Evolutionary conservation across 306 rosid genomes (phyloP).

Genomic region (Castanea sativa): DNA sequence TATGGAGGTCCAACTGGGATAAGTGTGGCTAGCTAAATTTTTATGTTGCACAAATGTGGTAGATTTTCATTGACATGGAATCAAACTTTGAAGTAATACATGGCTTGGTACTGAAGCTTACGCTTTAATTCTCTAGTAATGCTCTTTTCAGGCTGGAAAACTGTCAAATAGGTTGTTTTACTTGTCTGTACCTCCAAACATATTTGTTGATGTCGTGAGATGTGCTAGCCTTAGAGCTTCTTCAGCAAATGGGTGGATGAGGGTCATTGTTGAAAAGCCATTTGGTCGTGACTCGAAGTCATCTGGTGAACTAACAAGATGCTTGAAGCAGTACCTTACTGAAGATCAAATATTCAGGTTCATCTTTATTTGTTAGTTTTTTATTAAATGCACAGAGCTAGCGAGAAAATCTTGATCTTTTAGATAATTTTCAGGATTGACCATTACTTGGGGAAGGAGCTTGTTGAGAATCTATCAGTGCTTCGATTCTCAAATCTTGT

Average conservation of each 20-base stretch:
- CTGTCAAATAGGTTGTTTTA: slow-evolving; percentile 79
- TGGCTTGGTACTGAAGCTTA: slow-evolving; percentile 8
- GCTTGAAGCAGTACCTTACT: slow-evolving; percentile 71
- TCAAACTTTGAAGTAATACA: neutral
- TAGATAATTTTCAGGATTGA: slow-evolving; percentile 64
- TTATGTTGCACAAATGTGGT: neutral
- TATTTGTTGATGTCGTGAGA: slow-evolving; percentile 82
- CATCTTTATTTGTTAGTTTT: slow-evolving; percentile 6
- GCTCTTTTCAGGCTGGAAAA: slow-evolving; percentile 65
- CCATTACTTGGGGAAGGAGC: slow-evolving; percentile 99
- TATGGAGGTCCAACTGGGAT: no score
- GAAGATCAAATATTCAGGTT: slow-evolving; percentile 98
- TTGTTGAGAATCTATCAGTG: slow-evolving; percentile 91
- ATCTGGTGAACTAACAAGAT: slow-evolving; percentile 73
- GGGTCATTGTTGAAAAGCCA: slow-evolving; percentile 97
- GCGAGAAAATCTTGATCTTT: slow-evolving; percentile 23
- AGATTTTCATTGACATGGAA: neutral
- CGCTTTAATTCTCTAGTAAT: slow-evolving; percentile 16
- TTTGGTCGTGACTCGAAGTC: slow-evolving; percentile 89
- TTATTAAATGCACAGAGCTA: neutral
- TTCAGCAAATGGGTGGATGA: slow-evolving; percentile 86
- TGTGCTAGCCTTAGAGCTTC: slow-evolving; percentile 82
- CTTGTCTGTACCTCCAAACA: slow-evolving; percentile 88
- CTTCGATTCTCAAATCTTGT: slow-evolving; percentile 98
- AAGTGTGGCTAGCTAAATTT: neutral